Evolutionary conservation across 2,329 filamentous ascomycete genomes (phyloP).

Genomic region (Aureobasidium sp.): DNA sequence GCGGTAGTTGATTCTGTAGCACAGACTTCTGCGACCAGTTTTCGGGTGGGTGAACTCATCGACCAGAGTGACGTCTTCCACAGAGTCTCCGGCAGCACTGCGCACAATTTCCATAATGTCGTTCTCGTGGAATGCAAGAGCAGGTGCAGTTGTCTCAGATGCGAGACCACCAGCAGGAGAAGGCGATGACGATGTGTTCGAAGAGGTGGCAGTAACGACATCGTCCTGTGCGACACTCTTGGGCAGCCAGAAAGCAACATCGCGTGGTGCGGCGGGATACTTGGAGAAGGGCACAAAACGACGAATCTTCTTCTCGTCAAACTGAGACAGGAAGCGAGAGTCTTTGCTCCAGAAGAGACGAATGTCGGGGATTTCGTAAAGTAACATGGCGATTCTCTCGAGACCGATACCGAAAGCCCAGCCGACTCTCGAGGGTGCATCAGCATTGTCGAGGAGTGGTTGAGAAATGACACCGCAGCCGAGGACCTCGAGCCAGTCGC

Average conservation of each 20-base stretch:
- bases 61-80: conserved; percentile 78
- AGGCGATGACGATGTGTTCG: conserved; percentile 27
- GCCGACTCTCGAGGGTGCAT: conserved; percentile 66
- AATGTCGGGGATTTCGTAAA: conserved; percentile 95
- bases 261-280: conserved; percentile 80
- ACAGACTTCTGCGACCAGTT: conserved; percentile 74
- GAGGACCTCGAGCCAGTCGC: conserved; percentile 91
- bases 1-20: conserved; percentile 89
- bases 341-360: conserved; percentile 93
- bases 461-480: conserved; percentile 91
- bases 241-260: conserved; percentile 86
- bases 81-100: conserved; percentile 69
- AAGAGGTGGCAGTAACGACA: conserved; percentile 26
- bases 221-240: conserved; percentile 21
- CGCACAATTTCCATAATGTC: conserved; percentile 95
- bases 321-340: conserved; percentile 78
- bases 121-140: conserved; percentile 70
- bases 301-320: conserved; percentile 47
- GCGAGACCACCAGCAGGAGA: conserved; percentile 30
- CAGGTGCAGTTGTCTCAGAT: conserved; percentile 27
- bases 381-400: conserved; percentile 92
- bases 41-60: conserved; percentile 88
- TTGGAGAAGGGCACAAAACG: conserved; percentile 86
- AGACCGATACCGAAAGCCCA: conserved; percentile 96
- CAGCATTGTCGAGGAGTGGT: conserved; percentile 68